Evolutionary conservation across 495 filamentous ascomycete species (phyloP).

Genomic region (Penicillium silybi): DNA sequence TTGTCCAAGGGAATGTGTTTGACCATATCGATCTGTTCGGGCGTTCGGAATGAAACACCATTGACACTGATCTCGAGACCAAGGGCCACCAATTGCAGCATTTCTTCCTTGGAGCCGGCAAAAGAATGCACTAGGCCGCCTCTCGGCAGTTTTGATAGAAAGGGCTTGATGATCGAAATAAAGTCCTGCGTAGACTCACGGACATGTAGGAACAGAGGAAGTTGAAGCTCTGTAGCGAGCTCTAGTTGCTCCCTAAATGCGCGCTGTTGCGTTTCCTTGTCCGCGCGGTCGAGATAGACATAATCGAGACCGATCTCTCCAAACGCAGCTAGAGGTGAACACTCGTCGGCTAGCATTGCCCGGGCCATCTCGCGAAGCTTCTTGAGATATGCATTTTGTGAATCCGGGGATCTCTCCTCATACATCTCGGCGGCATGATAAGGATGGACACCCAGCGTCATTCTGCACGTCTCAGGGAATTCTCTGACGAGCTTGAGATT

Average conservation of each 20-base stretch:
- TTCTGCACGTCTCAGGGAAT: constrained; percentile 23
- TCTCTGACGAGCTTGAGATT: constrained; percentile 24
- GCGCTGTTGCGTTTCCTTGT: constrained; percentile 26
- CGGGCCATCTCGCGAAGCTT: constrained; percentile 1
- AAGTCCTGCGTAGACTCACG: constrained; percentile 27
- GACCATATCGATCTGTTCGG: constrained; percentile 28
- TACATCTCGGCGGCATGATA: constrained; percentile 29
- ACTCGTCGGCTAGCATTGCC: constrained; percentile 9
- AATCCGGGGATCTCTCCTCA: neutral
- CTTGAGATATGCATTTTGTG: constrained; percentile 9
- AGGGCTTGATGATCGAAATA: constrained; percentile 22
- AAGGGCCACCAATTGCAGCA: constrained; percentile 22
- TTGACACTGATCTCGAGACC: constrained; percentile 31
- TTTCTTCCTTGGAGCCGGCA: constrained; percentile 25
- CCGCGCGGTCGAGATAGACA: constrained; percentile 24
- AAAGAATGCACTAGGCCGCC: constrained; percentile 32
- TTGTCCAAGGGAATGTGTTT: constrained; percentile 20
- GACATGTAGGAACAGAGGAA: constrained; percentile 30
- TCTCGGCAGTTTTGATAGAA: constrained; percentile 15
- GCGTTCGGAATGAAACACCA: constrained; percentile 25
- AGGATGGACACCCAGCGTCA: constrained; percentile 31
- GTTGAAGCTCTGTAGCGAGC: constrained; percentile 17
- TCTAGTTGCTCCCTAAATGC: constrained; percentile 27
- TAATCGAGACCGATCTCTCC: constrained; percentile 33
- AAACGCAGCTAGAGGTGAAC: constrained; percentile 25